Evolutionary conservation across 768 basidiomycete genomes (phyloP), one percentile per base, ranked within the genome.

Genomic region (Pilatotrama ljubarskyi): DNA sequence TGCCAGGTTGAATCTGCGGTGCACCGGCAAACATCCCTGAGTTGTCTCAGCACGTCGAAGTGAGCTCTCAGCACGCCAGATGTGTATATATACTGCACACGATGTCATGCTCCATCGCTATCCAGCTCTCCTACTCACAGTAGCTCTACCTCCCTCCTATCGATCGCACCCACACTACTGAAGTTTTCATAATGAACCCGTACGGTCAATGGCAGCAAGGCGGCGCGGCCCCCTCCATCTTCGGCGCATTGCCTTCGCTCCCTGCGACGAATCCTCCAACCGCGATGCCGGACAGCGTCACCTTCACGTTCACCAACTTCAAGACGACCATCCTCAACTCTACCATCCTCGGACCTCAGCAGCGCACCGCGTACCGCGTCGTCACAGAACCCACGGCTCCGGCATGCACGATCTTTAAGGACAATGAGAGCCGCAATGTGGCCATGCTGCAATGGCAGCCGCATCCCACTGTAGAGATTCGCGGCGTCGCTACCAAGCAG

Each of bases 241-340:
- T 82, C 65, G 86, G 86, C 5, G 85, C 85, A 0, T 81, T 88
- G 18, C 86, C 86, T 26, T 85, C 73, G 22, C 64, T 77, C 15
- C 71, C 74, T 29, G 72, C 68, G 68, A 73, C 65, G 14, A 63
- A 59, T 41, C 56, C 67, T 10, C 66, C 71, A 20, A 55, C 53
- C 41, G 65, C 69, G 3, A 64, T 66, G 44, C 67, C 72, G 8
- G 68, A 73, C 15, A 73, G 75, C 57, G 64, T 78, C 62, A 73
- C 75, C 5, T 82, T 82, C 70, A 75, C 76, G 48, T 82, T 88
- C 75, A 78, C 79, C 11, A 72, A 76, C 13, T 77, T 83, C 67
- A 79, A 74, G 58, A 79, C 82, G 4, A 77, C 76, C 37, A 73
- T 87, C 8, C 74, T 86, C 53, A 83, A 87, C 67, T 85, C 79